A percentile compares a stretch with the other conserved stretches of the same genome.
These are phyloP conservation scores for Terfezia claveryi DNA, from an alignment of 495 filamentous ascomycete species.

Conservation along the genomic window DNA sequence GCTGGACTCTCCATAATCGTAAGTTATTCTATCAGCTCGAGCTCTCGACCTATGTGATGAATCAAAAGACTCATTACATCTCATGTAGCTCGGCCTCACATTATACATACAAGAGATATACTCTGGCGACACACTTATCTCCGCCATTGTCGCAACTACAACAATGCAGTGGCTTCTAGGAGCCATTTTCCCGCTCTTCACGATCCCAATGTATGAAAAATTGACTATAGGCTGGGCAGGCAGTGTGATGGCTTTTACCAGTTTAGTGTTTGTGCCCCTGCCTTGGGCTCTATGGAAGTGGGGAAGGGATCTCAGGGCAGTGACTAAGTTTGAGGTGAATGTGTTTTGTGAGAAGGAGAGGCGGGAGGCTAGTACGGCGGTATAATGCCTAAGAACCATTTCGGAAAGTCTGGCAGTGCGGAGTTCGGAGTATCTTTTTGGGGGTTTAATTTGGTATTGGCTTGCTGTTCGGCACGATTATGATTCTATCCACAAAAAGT, in stretches of 20 bases:
- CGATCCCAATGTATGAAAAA: slow-evolving; percentile 29
- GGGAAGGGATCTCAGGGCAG: slow-evolving; percentile 24
- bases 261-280: slow-evolving; percentile 32
- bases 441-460: no score
- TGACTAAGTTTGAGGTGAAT: slow-evolving; percentile 22
- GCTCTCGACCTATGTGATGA: not conserved
- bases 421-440: no score
- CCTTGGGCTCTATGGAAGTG: slow-evolving; percentile 32
- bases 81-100: slow-evolving; percentile 21
- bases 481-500: no score
- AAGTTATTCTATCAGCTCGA: slow-evolving; percentile 2
- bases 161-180: slow-evolving; percentile 38
- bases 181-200: slow-evolving; percentile 39
- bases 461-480: no score
- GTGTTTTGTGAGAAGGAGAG: not conserved
- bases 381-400: no score
- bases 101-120: slow-evolving; percentile 40
- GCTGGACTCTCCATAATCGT: slow-evolving; percentile 41
- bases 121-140: slow-evolving; percentile 32
- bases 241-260: slow-evolving; percentile 34
- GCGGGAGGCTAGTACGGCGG: not conserved
- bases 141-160: slow-evolving; percentile 38
- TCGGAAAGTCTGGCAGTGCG: no score
- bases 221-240: slow-evolving; percentile 37
- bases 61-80: not conserved